phyloP scores from a whole-genome alignment of 108 stramenopile species.

The Skeletonema marinoi region DNA sequence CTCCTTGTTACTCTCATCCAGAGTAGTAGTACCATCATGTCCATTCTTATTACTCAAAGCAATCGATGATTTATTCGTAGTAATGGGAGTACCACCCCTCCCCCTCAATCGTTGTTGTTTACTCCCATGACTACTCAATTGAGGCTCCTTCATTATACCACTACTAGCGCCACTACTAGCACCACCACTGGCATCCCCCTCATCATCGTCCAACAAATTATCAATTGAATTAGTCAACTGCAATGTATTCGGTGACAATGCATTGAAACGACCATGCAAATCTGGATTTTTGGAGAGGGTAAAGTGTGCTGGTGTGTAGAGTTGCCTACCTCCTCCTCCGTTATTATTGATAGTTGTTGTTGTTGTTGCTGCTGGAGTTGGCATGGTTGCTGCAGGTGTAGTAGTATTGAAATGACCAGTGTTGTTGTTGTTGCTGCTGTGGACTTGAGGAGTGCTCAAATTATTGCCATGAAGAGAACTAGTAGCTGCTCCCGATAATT shows the following conservation, averaged over 20 bases:
- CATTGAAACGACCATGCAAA: conserved; percentile 43
- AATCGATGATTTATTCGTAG: background rate
- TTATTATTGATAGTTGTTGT: background rate
- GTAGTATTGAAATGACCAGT: background rate
- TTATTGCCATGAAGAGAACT: background rate
- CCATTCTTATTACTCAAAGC: too few species aligned
- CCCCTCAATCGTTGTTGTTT: background rate
- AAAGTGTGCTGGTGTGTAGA: conserved; percentile 48
- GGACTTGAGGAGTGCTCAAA: background rate
- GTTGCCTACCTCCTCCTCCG: conserved; percentile 9
- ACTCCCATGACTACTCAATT: background rate
- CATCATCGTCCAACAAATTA: conserved; percentile 74
- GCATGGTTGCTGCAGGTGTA: background rate
- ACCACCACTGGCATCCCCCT: background rate
- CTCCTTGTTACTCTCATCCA: background rate
- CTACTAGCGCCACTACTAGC: background rate
- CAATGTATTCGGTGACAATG: conserved; percentile 73
- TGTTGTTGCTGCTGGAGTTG: background rate
- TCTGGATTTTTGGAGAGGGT: conserved; percentile 50
- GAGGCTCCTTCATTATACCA: background rate
- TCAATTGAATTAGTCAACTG: conserved; percentile 77
- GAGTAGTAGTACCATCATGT: background rate
- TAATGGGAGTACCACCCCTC: background rate
- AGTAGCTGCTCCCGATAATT: background rate
- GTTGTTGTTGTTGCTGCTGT: background rate